Conservation (phyloP, 495 filamentous ascomycete genomes). For the Penicillium lividum region DNA sequence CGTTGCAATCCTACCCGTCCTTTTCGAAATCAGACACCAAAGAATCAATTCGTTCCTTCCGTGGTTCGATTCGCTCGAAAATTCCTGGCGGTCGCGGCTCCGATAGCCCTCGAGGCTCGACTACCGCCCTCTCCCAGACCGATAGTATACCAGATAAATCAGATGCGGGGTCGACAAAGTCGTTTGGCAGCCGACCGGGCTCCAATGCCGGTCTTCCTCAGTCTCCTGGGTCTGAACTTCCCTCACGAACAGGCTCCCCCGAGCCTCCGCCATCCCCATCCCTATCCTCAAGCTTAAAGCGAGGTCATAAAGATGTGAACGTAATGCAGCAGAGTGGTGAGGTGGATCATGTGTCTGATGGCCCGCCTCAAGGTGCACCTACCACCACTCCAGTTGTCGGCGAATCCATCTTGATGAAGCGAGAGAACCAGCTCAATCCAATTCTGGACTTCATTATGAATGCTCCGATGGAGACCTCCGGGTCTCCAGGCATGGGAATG, state of each 20-base stretch:
- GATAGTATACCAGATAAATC: constrained; percentile 65
- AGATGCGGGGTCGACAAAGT: constrained; percentile 72
- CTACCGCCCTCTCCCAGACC: constrained; percentile 58
- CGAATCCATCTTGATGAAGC: constrained; percentile 72
- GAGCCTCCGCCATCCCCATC: constrained; percentile 89
- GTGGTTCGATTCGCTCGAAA: constrained; percentile 72
- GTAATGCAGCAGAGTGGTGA: constrained; percentile 84
- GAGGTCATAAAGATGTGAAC: constrained; percentile 74
- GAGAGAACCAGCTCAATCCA: constrained; percentile 69
- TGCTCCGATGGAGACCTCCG: constrained; percentile 38
- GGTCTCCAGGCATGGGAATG: constrained; percentile 51
- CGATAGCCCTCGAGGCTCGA: constrained; percentile 76
- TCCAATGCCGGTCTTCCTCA: constrained; percentile 41
- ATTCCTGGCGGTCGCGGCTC: constrained; percentile 64
- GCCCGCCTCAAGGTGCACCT: constrained; percentile 67
- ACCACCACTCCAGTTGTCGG: constrained; percentile 53
- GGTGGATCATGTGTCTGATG: constrained; percentile 95
- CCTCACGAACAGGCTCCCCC: constrained; percentile 49
- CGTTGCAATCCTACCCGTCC: constrained; percentile 80
- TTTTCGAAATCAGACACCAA: constrained; percentile 94
- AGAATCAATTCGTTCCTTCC: constrained; percentile 86
- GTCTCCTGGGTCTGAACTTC: constrained; percentile 40
- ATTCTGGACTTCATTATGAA: constrained; percentile 50
- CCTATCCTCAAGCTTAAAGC: constrained; percentile 73
- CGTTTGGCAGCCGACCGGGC: constrained; percentile 56